Base-by-base conservation (phyloP, 169 alveolate species). In the Eimeria sp. region DNA sequence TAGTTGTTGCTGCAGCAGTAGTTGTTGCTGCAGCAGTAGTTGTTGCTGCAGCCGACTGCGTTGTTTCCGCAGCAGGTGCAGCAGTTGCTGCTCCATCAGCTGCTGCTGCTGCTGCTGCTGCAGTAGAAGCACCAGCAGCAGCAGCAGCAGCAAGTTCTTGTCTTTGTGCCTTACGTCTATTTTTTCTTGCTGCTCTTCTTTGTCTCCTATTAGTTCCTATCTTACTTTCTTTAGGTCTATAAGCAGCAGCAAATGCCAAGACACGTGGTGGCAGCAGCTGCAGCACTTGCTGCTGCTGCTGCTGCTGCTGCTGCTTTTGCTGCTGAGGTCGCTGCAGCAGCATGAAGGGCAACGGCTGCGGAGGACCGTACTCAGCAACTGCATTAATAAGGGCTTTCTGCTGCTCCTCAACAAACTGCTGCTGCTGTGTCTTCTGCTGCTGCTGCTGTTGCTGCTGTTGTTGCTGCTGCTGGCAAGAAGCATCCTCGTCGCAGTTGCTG, bases 351-450 rank as follows among this genome's bases (percentile, higher is more conserved):
- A 78, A 34, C 5, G 2, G 89, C 67, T 78, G 89, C 40, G 89
- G 89, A 49, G 89, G 40, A 9, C 89, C 89, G 51, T 78, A 30
- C 43, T 16, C 4, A 7, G 67, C 20, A 9, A 78, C 63, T 49
- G 89, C 61, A 25, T 30, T 43, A 6, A 78, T 49, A 20, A 78
- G 40, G 16, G 89, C 89, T 30, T 78, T 4, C 89, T 78, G 89
- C 84, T 73, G 20, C 84, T 73, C 43, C 61, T 11, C 10, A 7
- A 54, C 61, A 7, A 10, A 7, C 45, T 61, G 89, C 11, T 30
- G 57, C 51, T 75, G 57, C 86, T 75, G 86, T 10, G 10, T 45
- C 86, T 78, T 61, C 89, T 78, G 89, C 89, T 78, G 65, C 34
- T 78, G 67, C 2, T 13, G 9, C 67, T 61, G 89, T 16, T 27